Evolutionary conservation across 208 protist genomes (phyloP).

Genomic region (Crithidia mellificae): DNA sequence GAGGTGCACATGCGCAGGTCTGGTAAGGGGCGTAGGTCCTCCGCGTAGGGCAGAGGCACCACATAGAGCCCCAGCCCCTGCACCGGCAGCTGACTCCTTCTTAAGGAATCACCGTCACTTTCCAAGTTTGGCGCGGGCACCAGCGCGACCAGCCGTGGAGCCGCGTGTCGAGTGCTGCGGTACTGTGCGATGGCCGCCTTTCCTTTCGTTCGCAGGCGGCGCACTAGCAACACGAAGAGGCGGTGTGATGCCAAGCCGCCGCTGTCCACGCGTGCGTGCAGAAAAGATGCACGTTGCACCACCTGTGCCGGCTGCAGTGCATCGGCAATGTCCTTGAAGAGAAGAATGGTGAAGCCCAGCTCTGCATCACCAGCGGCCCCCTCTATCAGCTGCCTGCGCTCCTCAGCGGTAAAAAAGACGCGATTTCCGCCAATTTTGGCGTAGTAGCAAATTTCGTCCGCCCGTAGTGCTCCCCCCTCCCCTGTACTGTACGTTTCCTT

Average conservation of each 20-base stretch:
- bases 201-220: conserved; percentile 46
- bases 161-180: conserved; percentile 21
- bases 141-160: conserved; percentile 76
- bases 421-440: conserved; percentile 31
- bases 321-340: conserved; percentile 64
- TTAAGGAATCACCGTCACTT: not conserved
- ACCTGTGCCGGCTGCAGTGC: conserved; percentile 58
- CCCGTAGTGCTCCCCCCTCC: conserved; percentile 3
- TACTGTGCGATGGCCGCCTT: conserved; percentile 78
- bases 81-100: conserved; percentile 30
- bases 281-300: conserved; percentile 44
- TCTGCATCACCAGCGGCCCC: conserved; percentile 35
- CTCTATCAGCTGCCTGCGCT: conserved; percentile 41
- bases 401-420: conserved; percentile 44
- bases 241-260: conserved; percentile 47
- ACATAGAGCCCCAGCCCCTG: conserved; percentile 82
- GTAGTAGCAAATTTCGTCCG: conserved; percentile 27
- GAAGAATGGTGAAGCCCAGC: conserved; percentile 69
- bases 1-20: conserved; percentile 19
- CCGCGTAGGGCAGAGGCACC: conserved; percentile 81
- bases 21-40: conserved; percentile 65
- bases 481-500: not conserved
- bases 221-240: conserved; percentile 74
- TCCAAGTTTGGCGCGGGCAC: conserved; percentile 50
- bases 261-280: conserved; percentile 51